Evolutionary conservation across 352 stramenopile species (phyloP).

Genomic region (Globisporangium rhizosaccharum): DNA sequence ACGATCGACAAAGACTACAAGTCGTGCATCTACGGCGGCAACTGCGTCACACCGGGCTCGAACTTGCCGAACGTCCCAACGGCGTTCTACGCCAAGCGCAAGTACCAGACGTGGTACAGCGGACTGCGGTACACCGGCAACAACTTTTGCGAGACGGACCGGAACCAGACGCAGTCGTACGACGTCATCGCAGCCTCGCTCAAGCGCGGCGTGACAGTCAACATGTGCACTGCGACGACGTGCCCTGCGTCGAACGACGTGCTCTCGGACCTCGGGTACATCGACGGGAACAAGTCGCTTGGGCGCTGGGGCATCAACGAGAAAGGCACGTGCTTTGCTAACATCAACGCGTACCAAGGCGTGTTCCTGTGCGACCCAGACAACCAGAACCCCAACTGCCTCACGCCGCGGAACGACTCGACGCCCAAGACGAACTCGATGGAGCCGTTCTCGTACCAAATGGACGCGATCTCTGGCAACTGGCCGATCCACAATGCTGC

Average conservation of each 20-base stretch:
- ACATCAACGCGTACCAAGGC: slow-evolving; percentile 63
- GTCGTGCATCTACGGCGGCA: slow-evolving; percentile 35
- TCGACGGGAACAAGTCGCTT: slow-evolving; percentile 33
- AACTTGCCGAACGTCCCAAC: slow-evolving; percentile 57
- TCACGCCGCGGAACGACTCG: slow-evolving; percentile 33
- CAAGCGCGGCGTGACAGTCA: slow-evolving; percentile 39
- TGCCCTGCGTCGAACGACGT: slow-evolving; percentile 53
- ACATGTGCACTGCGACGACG: slow-evolving; percentile 33
- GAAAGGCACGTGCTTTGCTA: slow-evolving; percentile 54
- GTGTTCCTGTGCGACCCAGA: slow-evolving; percentile 60
- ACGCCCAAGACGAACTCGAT: slow-evolving; percentile 54
- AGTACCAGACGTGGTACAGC: slow-evolving; percentile 48
- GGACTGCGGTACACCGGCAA: slow-evolving; percentile 56
- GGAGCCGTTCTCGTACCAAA: slow-evolving; percentile 61
- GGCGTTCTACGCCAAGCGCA: slow-evolving; percentile 27
- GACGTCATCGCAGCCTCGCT: slow-evolving; percentile 36
- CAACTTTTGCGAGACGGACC: slow-evolving; percentile 33
- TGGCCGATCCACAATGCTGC: slow-evolving; percentile 57
- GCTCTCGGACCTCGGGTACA: slow-evolving; percentile 42
- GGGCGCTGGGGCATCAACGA: slow-evolving; percentile 64
- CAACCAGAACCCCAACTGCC: slow-evolving; percentile 44
- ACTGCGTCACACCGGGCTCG: slow-evolving; percentile 39
- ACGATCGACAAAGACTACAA: slow-evolving; percentile 19
- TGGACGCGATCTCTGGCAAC: slow-evolving; percentile 71
- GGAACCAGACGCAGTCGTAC: slow-evolving; percentile 35